A percentile compares a stretch with the other conserved stretches of the same genome.
These are phyloP conservation scores for Haplographium delicatum DNA, from an alignment of 495 filamentous ascomycete genomes.

Conservation along the genomic window DNA sequence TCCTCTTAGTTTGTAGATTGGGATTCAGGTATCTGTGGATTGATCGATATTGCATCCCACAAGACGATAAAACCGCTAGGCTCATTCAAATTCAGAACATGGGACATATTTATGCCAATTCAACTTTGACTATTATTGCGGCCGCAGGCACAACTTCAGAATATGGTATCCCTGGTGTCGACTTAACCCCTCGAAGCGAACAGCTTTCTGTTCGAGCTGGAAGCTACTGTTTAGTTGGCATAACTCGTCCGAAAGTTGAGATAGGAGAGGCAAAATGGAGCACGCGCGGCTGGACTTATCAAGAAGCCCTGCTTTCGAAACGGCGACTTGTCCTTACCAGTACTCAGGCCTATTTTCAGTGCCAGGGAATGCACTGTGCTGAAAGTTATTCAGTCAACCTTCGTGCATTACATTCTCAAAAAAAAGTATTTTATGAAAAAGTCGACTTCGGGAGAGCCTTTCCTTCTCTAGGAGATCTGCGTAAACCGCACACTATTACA, in stretches of 20 bases:
- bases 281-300: slow-evolving; percentile 38
- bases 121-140: slow-evolving; percentile 27
- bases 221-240: slow-evolving; percentile 12
- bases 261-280: slow-evolving; percentile 27
- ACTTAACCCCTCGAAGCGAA: not conserved
- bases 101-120: slow-evolving; percentile 26
- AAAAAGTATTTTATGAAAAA: not conserved
- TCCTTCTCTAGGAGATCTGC: not conserved
- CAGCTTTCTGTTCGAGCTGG: slow-evolving; percentile 7
- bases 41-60: slow-evolving; percentile 26
- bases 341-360: slow-evolving; percentile 35
- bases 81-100: slow-evolving; percentile 26
- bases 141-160: slow-evolving; percentile 25
- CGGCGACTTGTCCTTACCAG: slow-evolving; percentile 31
- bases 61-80: slow-evolving; percentile 11
- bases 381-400: not conserved
- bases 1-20: slow-evolving; percentile 18
- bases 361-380: slow-evolving; percentile 8
- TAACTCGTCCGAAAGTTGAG: slow-evolving; percentile 1
- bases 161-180: slow-evolving; percentile 30
- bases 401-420: not conserved
- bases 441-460: not conserved
- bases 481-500: not conserved
- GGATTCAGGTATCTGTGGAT: slow-evolving; percentile 30
- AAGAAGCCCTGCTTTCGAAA: slow-evolving; percentile 33